Evolutionary conservation across 2,329 filamentous ascomycete genomes (phyloP), one percentile per base, ranked within the genome.

Genomic region (Tolypocladium tundrense): DNA sequence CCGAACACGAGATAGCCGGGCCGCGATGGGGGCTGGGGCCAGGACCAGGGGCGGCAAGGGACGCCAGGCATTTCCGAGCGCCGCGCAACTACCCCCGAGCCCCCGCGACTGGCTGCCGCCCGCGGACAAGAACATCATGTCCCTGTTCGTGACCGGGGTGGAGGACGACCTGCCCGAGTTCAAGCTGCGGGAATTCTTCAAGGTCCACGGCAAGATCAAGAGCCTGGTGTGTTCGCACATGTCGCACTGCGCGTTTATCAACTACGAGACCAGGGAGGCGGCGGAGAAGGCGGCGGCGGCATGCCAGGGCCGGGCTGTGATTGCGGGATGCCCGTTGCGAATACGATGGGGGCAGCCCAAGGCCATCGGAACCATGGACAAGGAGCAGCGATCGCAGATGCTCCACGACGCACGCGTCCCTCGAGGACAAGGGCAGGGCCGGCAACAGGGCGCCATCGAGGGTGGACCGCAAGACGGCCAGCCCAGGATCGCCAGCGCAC

Each of bases 91-190:
- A 40, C 90, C 91, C 3, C 91, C 91, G 0, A 87, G 86, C 19
- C 88, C 89, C 0, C 86, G 90, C 68, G 94, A 99, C 73, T 95
- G 92, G 74, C 73, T 87, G 2, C 94, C 94, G 0, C 95, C 94
- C 0, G 76, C 83, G 3, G 93, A 99, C 68, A 82, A 79, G 58
- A 94, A 90, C 60, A 88, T 99, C 69, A 96, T 90, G 66, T 97
- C 93, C 0, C 81, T 99, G 0, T 99, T 99, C 68, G 82, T 97
- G 37, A 97, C 93, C 0, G 95, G 94, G 10, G 86, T 99, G 2
- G 94, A 99, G 72, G 94, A 99, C 69, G 94, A 99, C 67, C 79
- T 99, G 8, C 92, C 93, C 2, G 94, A 99, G 72, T 87, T 92
- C 73, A 91, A 92, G 67, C 79, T 99, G 33, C 88, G 94, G 53